Conservation (phyloP, 2,329 filamentous ascomycete genomes). For the Penicillium sp. region DNA sequence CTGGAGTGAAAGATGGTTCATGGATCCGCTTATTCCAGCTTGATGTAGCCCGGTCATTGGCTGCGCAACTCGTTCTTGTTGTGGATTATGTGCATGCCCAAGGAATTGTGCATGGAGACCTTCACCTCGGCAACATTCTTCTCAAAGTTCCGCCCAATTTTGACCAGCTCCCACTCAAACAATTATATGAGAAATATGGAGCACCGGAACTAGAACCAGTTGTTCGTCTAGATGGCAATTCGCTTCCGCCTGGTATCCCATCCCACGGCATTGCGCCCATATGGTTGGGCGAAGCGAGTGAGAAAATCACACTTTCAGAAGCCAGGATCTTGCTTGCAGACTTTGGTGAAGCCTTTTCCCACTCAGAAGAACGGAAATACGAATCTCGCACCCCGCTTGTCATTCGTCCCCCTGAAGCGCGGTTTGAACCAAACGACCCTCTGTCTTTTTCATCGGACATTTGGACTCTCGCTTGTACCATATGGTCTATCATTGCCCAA, state of each 20-base stretch:
- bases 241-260: constrained; percentile 22
- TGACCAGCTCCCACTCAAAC: constrained; percentile 18
- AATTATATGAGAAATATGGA: constrained; percentile 23
- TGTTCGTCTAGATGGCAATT: constrained; percentile 20
- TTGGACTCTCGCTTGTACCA: constrained; percentile 32
- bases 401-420: constrained; percentile 33
- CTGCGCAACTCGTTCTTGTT: constrained; percentile 31
- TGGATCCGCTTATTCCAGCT: constrained; percentile 26
- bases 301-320: constrained; percentile 25
- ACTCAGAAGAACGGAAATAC: constrained; percentile 7
- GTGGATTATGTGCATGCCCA: constrained; percentile 31
- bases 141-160: constrained; percentile 18
- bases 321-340: constrained; percentile 26
- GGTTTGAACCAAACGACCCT: constrained; percentile 31
- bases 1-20: constrained; percentile 18
- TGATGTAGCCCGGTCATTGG: constrained; percentile 24
- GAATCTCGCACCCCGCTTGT: constrained; percentile 17
- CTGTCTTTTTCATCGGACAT: constrained; percentile 32
- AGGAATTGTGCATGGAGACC: constrained; percentile 29
- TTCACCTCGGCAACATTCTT: constrained; percentile 28
- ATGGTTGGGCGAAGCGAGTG: constrained; percentile 20
- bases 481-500: constrained; percentile 29
- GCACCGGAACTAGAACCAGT: constrained; percentile 22
- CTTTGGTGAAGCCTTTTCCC: constrained; percentile 29
- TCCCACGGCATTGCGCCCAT: constrained; percentile 14